Base-by-base conservation (phyloP, 257 asterid species). In the Gentiana dahurica region DNA sequence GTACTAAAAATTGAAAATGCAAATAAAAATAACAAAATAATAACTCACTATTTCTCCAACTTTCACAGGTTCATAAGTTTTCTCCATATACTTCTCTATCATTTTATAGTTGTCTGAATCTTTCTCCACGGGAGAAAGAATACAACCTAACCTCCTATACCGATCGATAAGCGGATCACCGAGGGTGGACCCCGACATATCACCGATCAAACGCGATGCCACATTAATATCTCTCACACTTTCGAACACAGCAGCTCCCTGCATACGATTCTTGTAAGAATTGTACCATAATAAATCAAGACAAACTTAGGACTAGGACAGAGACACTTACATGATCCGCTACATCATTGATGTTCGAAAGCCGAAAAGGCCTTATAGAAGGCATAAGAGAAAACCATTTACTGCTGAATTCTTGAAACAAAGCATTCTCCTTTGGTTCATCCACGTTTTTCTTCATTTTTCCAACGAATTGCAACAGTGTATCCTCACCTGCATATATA, bases 141-240 rank as follows among this genome's bases (percentile, higher is more conserved):
- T 68, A 67, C 98, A 88, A 0, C 84, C 87, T 65, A 92, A 38
- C 60, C 80, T 85, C 82, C 80, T 71, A 37, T 92, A 92, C 43
- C 80, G 72, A 1, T 91, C 95, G 33, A 71, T 75, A 0, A 91
- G 79, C 44, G 98, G 96, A 60, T 92, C 97, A 6, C 83, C 94
- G 2, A 85, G 54, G 1, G 91, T 81, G 1, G 79, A 53, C 49
- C 84, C 95, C 0, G 93, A 57, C 94, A 92, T 69, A 49, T 88
- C 91, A 5, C 94, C 97, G 48, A 85, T 77, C 12, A 88, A 76
- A 58, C 80, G 91, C 2, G 98, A 88, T 12, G 98, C 98, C 12
- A 57, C 74, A 0, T 74, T 88, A 61, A 88, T 83, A 55, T 92
- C 99, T 51, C 95, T 78, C 33, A 85, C 38, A 0, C 84, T 80